These are phyloP conservation scores for Suillus discolor DNA, from an alignment of 768 basidiomycete genomes.

Conservation along the genomic window DNA sequence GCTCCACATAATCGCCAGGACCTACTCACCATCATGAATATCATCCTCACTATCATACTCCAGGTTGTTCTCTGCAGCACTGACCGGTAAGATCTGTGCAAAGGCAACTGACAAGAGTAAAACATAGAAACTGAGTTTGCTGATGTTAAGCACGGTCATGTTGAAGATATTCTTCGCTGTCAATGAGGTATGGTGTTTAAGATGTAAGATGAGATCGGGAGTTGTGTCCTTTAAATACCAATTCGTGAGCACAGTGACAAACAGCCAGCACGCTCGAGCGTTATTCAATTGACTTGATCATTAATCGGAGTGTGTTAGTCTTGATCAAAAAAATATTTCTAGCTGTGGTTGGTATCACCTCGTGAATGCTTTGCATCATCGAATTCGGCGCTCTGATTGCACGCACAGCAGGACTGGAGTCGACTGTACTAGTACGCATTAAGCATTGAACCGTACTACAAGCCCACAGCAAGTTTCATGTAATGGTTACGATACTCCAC, in stretches of 20 bases:
- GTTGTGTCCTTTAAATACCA: neutral
- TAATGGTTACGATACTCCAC: neutral
- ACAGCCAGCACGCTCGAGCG: neutral
- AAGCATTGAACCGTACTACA: too few species aligned
- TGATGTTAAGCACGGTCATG: neutral
- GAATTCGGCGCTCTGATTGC: neutral
- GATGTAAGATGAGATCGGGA: neutral
- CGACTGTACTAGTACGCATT: neutral
- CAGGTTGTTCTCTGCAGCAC: neutral
- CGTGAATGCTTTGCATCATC: too few species aligned
- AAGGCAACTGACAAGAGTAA: neutral
- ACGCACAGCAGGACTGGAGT: neutral
- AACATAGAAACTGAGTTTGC: neutral
- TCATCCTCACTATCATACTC: neutral
- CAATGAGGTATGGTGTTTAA: neutral
- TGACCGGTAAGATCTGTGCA: neutral
- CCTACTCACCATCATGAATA: neutral
- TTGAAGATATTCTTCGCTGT: neutral
- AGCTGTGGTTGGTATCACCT: neutral
- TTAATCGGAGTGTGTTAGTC: neutral
- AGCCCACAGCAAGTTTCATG: neutral
- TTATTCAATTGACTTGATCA: neutral
- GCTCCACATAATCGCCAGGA: neutral
- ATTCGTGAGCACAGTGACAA: neutral
- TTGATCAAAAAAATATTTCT: neutral